Evolutionary conservation across 2,329 filamentous ascomycete genomes (phyloP).

Genomic region (Penicillium frequentans): DNA sequence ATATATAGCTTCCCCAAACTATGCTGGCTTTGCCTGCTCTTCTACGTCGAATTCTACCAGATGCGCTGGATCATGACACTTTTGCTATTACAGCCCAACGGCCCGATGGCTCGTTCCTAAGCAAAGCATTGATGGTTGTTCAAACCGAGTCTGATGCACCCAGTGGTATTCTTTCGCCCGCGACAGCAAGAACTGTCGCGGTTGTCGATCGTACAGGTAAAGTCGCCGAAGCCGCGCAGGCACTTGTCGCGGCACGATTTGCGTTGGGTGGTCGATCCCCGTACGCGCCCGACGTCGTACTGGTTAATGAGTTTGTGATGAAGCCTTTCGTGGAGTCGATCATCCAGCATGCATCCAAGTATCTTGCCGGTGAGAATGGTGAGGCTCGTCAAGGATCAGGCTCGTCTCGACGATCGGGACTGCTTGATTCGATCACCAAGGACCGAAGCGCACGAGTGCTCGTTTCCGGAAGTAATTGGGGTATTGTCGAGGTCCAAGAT

Average conservation of each 20-base stretch:
- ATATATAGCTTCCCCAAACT: constrained; percentile 23
- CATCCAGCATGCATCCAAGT: constrained; percentile 36
- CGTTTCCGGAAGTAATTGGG: constrained; percentile 31
- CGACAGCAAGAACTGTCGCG: constrained; percentile 47
- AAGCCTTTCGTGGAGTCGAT: constrained; percentile 55
- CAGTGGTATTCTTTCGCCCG: constrained; percentile 28
- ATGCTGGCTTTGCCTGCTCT: constrained; percentile 24
- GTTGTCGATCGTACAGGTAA: constrained; percentile 63
- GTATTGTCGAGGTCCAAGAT: constrained; percentile 29
- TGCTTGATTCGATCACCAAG: constrained; percentile 23
- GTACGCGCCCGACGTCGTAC: constrained; percentile 62
- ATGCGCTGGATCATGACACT: constrained; percentile 49
- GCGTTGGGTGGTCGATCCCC: constrained; percentile 57
- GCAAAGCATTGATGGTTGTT: constrained; percentile 10
- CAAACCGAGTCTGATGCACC: constrained; percentile 10
- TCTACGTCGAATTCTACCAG: constrained; percentile 22
- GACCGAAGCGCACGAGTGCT: constrained; percentile 28
- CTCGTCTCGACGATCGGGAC: constrained; percentile 14
- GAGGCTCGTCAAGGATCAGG: constrained; percentile 16
- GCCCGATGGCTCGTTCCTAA: constrained; percentile 32
- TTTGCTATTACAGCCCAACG: constrained; percentile 45
- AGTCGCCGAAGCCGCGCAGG: constrained; percentile 53
- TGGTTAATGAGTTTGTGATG: constrained; percentile 65
- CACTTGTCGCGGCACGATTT: constrained; percentile 56
- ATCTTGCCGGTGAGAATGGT: constrained; percentile 24